phyloP scores from a whole-genome alignment of 2,329 filamentous ascomycete species.

The Hypoxylon sp. region DNA sequence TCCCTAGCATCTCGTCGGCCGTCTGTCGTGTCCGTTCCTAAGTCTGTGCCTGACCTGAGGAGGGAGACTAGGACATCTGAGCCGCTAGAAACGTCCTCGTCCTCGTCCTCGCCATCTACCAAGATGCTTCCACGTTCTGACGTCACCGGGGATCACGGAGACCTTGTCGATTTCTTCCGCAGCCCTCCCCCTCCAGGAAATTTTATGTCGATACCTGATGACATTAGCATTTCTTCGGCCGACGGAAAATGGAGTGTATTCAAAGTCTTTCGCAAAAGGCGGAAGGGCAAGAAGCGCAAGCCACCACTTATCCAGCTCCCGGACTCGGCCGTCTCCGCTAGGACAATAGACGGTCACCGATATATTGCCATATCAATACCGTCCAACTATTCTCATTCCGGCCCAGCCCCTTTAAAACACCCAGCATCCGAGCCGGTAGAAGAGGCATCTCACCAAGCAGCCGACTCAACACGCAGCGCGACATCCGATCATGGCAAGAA shows the following conservation, averaged over 20 bases:
- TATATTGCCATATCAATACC: conserved; percentile 75
- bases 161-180: conserved; percentile 65
- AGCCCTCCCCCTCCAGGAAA: conserved; percentile 65
- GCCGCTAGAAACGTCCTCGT: conserved; percentile 18
- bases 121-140: conserved; percentile 38
- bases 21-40: conserved; percentile 35
- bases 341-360: conserved; percentile 67
- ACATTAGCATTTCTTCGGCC: conserved; percentile 44
- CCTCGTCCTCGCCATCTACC: conserved; percentile 15
- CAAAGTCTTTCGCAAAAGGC: conserved; percentile 59
- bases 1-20: conserved; percentile 17
- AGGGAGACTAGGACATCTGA: conserved; percentile 23
- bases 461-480: conserved; percentile 39
- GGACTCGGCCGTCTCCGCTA: conserved; percentile 69
- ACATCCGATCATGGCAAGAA: conserved; percentile 47
- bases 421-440: conserved; percentile 42
- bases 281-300: conserved; percentile 52
- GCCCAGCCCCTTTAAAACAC: conserved; percentile 49
- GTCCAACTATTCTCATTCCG: conserved; percentile 63
- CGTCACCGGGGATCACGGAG: conserved; percentile 32
- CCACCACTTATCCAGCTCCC: conserved; percentile 61
- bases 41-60: conserved; percentile 39
- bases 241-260: conserved; percentile 61
- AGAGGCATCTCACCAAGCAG: conserved; percentile 39
- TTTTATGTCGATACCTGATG: conserved; percentile 63